These are phyloP conservation scores for Teratosphaeria pseudoeucalypti DNA, from an alignment of 2,329 filamentous ascomycete genomes.

Conservation along the genomic window DNA sequence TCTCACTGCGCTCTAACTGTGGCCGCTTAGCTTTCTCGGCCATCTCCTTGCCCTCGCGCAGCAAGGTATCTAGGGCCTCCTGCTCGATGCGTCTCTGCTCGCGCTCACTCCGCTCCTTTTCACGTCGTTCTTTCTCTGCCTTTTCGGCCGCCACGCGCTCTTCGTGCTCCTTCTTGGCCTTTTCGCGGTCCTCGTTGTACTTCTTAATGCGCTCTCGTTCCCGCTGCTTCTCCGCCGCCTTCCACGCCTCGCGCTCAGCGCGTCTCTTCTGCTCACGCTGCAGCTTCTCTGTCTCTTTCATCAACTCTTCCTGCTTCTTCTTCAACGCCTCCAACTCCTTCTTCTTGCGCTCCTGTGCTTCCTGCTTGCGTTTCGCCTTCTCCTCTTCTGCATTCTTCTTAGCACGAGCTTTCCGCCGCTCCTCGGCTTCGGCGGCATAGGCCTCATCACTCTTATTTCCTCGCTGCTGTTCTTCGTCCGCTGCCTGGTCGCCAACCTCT, in stretches of 20 bases:
- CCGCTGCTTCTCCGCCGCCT: conserved; percentile 36
- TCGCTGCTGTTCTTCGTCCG: conserved; percentile 52
- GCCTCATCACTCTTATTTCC: conserved; percentile 65
- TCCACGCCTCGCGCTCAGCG: conserved; percentile 39
- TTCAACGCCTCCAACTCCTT: conserved; percentile 40
- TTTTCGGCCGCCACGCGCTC: conserved; percentile 44
- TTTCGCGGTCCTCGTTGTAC: conserved; percentile 40
- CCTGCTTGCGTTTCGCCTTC: conserved; percentile 47
- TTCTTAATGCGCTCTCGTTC: conserved; percentile 45
- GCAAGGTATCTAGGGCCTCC: conserved; percentile 42
- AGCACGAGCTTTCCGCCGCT: conserved; percentile 50
- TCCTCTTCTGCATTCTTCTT: conserved; percentile 50
- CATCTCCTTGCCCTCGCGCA: conserved; percentile 45
- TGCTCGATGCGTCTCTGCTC: conserved; percentile 48
- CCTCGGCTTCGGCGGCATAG: conserved; percentile 57
- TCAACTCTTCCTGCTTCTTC: conserved; percentile 37
- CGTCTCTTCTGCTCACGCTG: conserved; percentile 40
- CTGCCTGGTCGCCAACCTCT: conserved; percentile 60
- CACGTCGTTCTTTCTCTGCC: conserved; percentile 34
- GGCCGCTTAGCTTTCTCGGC: conserved; percentile 43
- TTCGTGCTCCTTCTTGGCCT: conserved; percentile 31
- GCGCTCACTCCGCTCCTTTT: conserved; percentile 28
- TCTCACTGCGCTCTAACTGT: conserved; percentile 37
- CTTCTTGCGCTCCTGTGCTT: conserved; percentile 51
- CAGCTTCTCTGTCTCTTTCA: conserved; percentile 30